These are phyloP conservation scores for Ogataea chonburiensis DNA, from an alignment of 805 yeast genomes.

Conservation along the genomic window DNA sequence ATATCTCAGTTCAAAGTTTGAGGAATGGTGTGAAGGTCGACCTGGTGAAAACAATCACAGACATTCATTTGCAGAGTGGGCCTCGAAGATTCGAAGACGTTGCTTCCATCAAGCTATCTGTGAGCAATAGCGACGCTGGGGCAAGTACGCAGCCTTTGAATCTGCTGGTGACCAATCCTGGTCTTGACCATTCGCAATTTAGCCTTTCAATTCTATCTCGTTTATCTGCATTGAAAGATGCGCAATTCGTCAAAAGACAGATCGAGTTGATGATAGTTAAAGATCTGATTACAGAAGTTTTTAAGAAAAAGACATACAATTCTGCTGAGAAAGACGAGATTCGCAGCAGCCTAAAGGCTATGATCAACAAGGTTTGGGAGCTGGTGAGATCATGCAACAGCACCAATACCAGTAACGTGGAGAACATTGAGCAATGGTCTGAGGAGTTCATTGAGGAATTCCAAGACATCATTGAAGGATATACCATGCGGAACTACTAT, in stretches of 20 bases:
- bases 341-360: conserved; percentile 11
- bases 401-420: conserved; percentile 23
- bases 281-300: conserved; percentile 20
- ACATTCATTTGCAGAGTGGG: conserved; percentile 7
- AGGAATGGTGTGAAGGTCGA: conserved; percentile 19
- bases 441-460: conserved; percentile 19
- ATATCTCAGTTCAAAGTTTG: conserved; percentile 15
- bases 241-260: conserved; percentile 35
- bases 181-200: conserved; percentile 17
- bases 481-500: conserved; percentile 30
- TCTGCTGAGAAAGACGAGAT: conserved; percentile 21
- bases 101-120: conserved; percentile 13
- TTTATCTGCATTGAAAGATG: conserved; percentile 37
- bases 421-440: conserved; percentile 26
- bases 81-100: conserved; percentile 4
- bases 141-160: conserved; percentile 23
- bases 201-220: conserved; percentile 28
- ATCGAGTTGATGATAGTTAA: conserved; percentile 35
- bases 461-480: conserved; percentile 28
- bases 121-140: conserved; percentile 3
- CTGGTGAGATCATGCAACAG: conserved; percentile 24
- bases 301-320: conserved; percentile 15
- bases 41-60: conserved; percentile 11
- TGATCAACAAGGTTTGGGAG: conserved; percentile 28
- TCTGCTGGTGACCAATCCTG: conserved; percentile 21